phyloP scores from a whole-genome alignment of 176 grass and related monocot genomes.

The Poa annua region DNA sequence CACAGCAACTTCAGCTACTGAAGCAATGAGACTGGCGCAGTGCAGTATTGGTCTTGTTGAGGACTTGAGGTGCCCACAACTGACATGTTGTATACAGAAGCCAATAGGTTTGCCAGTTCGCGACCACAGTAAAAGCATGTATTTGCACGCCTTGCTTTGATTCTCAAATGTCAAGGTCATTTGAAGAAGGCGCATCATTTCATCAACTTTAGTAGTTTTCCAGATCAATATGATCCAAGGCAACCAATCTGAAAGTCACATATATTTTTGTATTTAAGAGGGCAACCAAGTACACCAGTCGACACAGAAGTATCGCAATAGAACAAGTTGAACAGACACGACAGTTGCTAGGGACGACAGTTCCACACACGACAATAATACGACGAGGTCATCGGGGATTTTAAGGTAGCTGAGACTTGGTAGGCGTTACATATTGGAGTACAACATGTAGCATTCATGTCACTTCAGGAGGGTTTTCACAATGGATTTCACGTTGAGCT shows the following conservation, averaged over 20 bases:
- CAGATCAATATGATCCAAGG: background rate
- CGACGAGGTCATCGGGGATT: slow-evolving; percentile 56
- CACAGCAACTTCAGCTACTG: no score
- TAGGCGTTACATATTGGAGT: slow-evolving; percentile 18
- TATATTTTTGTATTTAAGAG: slow-evolving; percentile 16
- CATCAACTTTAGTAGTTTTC: background rate
- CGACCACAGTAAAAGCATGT: no score
- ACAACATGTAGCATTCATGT: slow-evolving; percentile 49
- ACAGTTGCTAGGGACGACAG: background rate
- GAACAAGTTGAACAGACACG: background rate
- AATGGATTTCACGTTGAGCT: slow-evolving; percentile 92
- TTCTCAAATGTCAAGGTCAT: no score
- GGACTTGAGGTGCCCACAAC: no score
- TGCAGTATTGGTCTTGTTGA: no score
- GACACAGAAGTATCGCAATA: background rate
- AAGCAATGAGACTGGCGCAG: no score
- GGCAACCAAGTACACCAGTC: background rate
- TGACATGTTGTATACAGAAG: no score
- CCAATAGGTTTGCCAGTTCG: no score
- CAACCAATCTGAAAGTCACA: background rate
- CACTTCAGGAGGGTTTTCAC: slow-evolving; percentile 94
- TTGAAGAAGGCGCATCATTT: background rate
- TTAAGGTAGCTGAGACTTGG: slow-evolving; percentile 20
- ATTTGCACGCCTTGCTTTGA: no score
- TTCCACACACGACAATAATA: slow-evolving; percentile 46